Base-by-base conservation (phyloP, 306 rosid species). In the Prunus armeniaca region DNA sequence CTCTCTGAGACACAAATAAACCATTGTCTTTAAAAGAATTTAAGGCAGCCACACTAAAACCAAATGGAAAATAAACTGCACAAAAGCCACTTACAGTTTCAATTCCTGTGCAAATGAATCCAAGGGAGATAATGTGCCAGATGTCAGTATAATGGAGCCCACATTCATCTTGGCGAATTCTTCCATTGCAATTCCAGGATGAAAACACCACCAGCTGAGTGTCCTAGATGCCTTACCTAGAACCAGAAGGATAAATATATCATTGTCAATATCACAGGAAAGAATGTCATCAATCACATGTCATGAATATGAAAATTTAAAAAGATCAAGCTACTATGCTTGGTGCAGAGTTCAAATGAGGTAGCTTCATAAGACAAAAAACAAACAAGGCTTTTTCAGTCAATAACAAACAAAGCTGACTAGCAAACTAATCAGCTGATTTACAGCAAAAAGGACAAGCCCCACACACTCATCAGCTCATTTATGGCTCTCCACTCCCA, bases 121-220 rank as follows among this genome's bases (percentile, higher is more conserved):
- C 89, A 94, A 67, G 43, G 97, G 98, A 63, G 98, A 89, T 77
- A 90, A 87, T 66, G 97, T 94, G 80, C 98, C 98, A 61, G 97
- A 94, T 77, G 98, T 94, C 86, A 94, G 81, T 81, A 94, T 94
- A 82, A 94, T 63, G 74, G 98, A 94, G 76, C 96, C 89, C 58
- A 94, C 97, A 25, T 86, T 87, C 82, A 54, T 2, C 86, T 47
- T 86, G 79, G 77, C 76, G 82, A 94, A 90, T 72, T 45, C 89
- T 85, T 94, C 93, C 98, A 94, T 80, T 63, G 98, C 96, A 82
- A 92, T 81, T 87, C 98, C 98, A 41, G 98, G 98, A 78, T 94
- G 91, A 83, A 94, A 94, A 84, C 98, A 94, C 98, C 98, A 94
- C 98, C 98, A 91, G 85, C 98, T 86, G 78, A 94, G 93, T 65